phyloP scores from a whole-genome alignment of 192 early-diverging fungal genomes.

The Piromyces finnis region DNA sequence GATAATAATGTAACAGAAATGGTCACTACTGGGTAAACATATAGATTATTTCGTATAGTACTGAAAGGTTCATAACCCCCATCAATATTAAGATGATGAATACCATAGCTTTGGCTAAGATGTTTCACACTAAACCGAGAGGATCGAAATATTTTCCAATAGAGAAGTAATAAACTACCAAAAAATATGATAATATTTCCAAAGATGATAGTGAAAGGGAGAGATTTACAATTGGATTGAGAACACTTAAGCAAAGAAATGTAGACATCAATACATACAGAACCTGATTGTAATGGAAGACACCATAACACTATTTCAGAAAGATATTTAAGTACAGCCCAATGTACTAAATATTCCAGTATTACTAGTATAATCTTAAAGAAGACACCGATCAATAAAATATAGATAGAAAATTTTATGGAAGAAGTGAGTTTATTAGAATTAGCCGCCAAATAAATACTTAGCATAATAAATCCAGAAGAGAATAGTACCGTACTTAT shows the following conservation, averaged over 20 bases:
- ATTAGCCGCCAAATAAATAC: not conserved
- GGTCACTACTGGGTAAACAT: not conserved
- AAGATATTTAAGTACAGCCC: not conserved
- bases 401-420: not conserved
- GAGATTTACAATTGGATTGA: not conserved
- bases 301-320: not conserved
- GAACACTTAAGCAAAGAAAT: not conserved
- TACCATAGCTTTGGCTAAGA: not conserved
- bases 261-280: not conserved
- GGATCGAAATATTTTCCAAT: not conserved
- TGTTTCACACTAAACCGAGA: not conserved
- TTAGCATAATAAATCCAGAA: not conserved
- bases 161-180: not conserved
- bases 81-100: not conserved
- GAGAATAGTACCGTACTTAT: not conserved
- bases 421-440: not conserved
- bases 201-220: not conserved
- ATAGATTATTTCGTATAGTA: not conserved
- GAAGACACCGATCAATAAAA: not conserved
- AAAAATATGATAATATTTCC: not conserved
- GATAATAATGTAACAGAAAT: not conserved
- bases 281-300: not conserved
- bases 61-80: not conserved
- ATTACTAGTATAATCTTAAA: not conserved
- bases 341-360: not conserved